Evolutionary conservation across 2,329 filamentous ascomycete species (phyloP), one percentile per base, ranked within the genome.

Genomic region (Chalaropsis thielavioides): DNA sequence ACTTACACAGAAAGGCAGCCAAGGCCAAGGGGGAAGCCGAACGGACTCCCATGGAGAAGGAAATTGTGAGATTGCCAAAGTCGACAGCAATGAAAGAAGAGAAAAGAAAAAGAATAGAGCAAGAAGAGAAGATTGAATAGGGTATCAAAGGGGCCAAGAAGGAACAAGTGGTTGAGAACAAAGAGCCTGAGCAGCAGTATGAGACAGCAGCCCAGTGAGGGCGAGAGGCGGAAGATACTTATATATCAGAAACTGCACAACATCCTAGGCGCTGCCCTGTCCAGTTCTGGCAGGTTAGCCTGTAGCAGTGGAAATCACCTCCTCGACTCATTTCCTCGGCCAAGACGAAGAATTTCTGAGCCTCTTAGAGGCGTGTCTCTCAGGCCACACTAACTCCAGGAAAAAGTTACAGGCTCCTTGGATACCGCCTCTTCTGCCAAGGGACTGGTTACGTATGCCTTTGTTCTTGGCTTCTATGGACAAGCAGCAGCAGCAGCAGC

Each of bases 1-100:
- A 63, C 66, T 67, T 67, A 65, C 66, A 62, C 13, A 40, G 11
- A 15, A 62, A 11, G 17, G 27, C 27, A 13, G 64, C 61, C 38
- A 62, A n/a, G 6, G 64, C 64, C 51, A 64, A 10, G 19, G 56
- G 19, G 13, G 54, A 56, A 17, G 54, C 10, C 8, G 54, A 59
- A 43, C 40, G 49, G 7, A 38, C 41, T 24, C 54, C 60, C 66
- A 65, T 67, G 15, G 11, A 65, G 54, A 24, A 27, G 4, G 24
- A 8, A 27, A 19, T 24, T 35, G 17, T 13, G 51, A 62, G n/a
- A 49, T 51, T 46, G n/a, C 24, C 27, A 17, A 35, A 62, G 43
- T 17, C 27, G 51, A 49, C 41, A 46, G 22, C 10, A 62, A 49
- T 40, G n/a, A 31, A 63, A 40, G 38, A 46, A 8, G 49, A n/a